phyloP scores from a whole-genome alignment of 2,329 filamentous ascomycete species.

The Dothiorella sarmentorum region DNA sequence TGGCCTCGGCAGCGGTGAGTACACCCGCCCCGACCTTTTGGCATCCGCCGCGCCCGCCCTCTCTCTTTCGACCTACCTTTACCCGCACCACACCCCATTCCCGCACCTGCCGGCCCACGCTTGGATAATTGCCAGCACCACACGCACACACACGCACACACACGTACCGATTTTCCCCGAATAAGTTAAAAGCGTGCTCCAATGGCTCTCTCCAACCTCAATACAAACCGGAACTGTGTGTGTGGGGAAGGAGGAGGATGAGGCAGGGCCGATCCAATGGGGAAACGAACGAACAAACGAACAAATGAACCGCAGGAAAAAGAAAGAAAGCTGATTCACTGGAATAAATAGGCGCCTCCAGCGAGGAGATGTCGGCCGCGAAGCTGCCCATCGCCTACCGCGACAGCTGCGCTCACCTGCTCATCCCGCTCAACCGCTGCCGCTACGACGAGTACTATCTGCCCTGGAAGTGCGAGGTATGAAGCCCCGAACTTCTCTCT shows the following conservation, averaged over 20 bases:
- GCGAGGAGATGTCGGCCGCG: conserved; percentile 91
- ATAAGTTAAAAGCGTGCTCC: too few species aligned
- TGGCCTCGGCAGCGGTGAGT: conserved; percentile 38
- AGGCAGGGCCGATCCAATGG: too few species aligned
- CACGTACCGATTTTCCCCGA: too few species aligned
- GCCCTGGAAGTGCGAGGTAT: conserved; percentile 96
- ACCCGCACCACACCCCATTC: neutral
- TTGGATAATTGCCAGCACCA: too few species aligned
- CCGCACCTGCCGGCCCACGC: too few species aligned
- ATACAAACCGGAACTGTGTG: too few species aligned
- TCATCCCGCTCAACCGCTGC: conserved; percentile 95
- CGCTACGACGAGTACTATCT: conserved; percentile 88
- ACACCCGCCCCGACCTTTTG: neutral
- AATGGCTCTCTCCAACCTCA: too few species aligned
- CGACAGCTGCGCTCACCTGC: conserved; percentile 89
- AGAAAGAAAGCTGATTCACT: neutral
- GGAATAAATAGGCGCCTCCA: conserved; percentile 39
- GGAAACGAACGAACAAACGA: neutral
- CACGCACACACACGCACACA: too few species aligned
- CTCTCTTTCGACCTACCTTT: neutral
- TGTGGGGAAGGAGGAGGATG: too few species aligned
- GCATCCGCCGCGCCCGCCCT: neutral
- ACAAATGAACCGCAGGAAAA: too few species aligned
- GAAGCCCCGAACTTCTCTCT: too few species aligned
- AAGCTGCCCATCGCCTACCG: conserved; percentile 85